Conservation (phyloP, 1,284 basidiomycete genomes). For the Fomitopsis palustris region DNA sequence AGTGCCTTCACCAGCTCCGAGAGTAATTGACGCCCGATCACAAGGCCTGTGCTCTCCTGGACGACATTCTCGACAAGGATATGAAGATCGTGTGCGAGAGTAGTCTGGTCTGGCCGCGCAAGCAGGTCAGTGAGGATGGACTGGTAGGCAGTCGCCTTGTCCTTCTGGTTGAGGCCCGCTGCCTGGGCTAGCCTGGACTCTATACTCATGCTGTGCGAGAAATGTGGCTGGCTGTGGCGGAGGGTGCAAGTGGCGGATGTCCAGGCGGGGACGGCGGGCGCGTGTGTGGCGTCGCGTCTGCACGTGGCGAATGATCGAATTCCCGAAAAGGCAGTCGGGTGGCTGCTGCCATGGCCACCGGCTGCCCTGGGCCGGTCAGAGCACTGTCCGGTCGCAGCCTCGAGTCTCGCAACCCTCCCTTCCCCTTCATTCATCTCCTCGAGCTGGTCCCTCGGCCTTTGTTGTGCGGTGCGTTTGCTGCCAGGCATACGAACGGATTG, state of each 20-base stretch:
- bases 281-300: constrained; percentile 7
- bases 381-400: background rate
- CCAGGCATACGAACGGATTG: constrained; percentile 11
- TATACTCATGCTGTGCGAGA: constrained; percentile 37
- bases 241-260: background rate
- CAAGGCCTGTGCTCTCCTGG: constrained; percentile 75
- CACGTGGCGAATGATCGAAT: background rate
- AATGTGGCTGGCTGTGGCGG: background rate
- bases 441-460: background rate
- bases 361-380: background rate
- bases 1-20: constrained; percentile 75
- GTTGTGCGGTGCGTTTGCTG: background rate
- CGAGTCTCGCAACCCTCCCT: background rate
- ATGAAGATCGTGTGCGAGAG: constrained; percentile 54
- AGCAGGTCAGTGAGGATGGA: constrained; percentile 55
- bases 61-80: constrained; percentile 72
- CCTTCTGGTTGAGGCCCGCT: constrained; percentile 70
- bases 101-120: constrained; percentile 41
- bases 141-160: constrained; percentile 77
- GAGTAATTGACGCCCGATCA: constrained; percentile 82
- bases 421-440: constrained; percentile 9
- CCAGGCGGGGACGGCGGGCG: background rate
- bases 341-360: constrained; percentile 9
- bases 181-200: constrained; percentile 62
- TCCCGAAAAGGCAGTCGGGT: constrained; percentile 3